phyloP scores from a whole-genome alignment of 495 filamentous ascomycete genomes.

The Trichoderma virens region DNA sequence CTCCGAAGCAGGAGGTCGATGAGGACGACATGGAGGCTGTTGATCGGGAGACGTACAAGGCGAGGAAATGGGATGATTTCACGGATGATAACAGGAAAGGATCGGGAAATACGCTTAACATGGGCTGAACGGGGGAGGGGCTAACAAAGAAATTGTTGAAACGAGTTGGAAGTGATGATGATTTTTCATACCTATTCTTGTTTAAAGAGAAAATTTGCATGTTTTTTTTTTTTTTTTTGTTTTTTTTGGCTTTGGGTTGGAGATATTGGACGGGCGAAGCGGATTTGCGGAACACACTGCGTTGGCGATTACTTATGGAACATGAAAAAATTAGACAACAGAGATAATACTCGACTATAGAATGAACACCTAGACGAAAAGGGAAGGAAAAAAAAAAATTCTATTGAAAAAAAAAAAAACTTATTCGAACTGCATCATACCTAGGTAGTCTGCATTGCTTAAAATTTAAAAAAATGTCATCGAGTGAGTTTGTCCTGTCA shows the following conservation, averaged over 20 bases:
- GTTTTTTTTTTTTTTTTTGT: background rate
- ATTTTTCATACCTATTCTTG: no score
- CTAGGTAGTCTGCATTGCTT: no score
- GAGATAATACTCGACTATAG: background rate
- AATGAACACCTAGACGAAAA: no score
- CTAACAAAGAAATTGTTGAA: background rate
- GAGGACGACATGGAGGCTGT: conserved; percentile 83
- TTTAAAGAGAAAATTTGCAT: no score
- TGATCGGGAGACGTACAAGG: conserved; percentile 87
- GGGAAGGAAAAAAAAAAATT: no score
- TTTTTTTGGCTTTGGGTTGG: no score
- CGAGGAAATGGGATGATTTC: conserved; percentile 92
- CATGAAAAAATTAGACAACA: background rate
- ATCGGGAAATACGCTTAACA: conserved; percentile 79
- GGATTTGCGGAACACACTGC: background rate
- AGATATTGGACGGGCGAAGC: no score
- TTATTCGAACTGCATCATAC: no score
- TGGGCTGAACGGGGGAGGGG: conserved; percentile 51
- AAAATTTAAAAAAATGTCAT: no score
- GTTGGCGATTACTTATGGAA: background rate
- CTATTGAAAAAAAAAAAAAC: background rate
- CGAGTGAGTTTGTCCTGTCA: no score
- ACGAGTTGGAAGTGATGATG: no score
- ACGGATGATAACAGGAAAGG: conserved; percentile 83
- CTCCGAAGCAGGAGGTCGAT: conserved; percentile 61